A percentile compares a stretch with the other conserved stretches of the same genome.
Evolutionary conservation across 441 rosid species (phyloP).

Genomic region (Populus tomentosa): DNA sequence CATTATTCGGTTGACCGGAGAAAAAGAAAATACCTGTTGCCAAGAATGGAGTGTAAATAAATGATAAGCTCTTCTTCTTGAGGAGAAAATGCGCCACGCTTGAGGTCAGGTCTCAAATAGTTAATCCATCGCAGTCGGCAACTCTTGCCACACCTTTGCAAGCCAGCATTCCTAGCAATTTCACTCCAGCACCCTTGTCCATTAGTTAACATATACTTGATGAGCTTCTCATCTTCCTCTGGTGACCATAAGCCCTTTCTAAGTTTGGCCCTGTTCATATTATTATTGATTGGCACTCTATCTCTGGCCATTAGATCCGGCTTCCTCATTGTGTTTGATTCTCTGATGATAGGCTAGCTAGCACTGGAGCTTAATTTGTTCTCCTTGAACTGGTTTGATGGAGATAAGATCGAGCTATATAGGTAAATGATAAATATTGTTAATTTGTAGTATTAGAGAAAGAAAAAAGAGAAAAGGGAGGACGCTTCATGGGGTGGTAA

Average conservation of each 20-base stretch:
- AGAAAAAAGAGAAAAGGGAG: slow-evolving; percentile 26
- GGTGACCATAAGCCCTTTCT: slow-evolving; percentile 94
- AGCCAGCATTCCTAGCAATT: slow-evolving; percentile 79
- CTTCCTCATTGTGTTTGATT: slow-evolving; percentile 45
- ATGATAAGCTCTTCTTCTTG: slow-evolving; percentile 81
- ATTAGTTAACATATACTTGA: slow-evolving; percentile 64
- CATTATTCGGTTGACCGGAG: not conserved
- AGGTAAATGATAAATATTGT: slow-evolving; percentile 12
- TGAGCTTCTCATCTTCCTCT: slow-evolving; percentile 85
- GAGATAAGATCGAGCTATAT: slow-evolving; percentile 37
- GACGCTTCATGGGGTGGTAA: slow-evolving; percentile 53
- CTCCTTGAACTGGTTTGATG: slow-evolving; percentile 18
- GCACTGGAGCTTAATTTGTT: not conserved
- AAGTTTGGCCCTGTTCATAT: slow-evolving; percentile 36
- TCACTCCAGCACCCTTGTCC: slow-evolving; percentile 94
- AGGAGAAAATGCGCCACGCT: slow-evolving; percentile 78
- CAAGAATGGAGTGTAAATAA: slow-evolving; percentile 80
- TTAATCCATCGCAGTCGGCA: slow-evolving; percentile 97
- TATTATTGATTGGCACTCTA: slow-evolving; percentile 22
- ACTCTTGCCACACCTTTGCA: slow-evolving; percentile 83
- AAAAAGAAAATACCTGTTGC: slow-evolving; percentile 55
- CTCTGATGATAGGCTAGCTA: not conserved
- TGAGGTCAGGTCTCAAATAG: slow-evolving; percentile 86
- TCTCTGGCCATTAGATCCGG: slow-evolving; percentile 46
- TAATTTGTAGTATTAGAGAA: slow-evolving; percentile 2